Evolutionary conservation across 768 basidiomycete species (phyloP).

Genomic region (Tricholoma furcatifolium): DNA sequence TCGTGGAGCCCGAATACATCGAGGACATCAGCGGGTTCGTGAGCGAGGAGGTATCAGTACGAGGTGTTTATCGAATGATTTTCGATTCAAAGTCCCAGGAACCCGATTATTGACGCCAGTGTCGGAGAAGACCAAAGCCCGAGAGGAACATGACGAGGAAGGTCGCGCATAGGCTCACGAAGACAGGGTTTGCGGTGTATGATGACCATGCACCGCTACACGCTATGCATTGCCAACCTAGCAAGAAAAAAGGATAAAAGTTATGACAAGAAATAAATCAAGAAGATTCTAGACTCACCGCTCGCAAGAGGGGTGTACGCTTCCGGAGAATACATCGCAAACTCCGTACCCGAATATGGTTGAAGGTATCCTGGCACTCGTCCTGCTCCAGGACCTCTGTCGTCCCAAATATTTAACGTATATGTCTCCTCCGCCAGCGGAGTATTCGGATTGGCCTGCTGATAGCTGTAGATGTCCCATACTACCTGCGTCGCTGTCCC

Average conservation of each 20-base stretch:
- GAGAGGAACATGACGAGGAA: constrained; percentile 65
- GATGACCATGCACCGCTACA: constrained; percentile 42
- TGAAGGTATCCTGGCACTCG: constrained; percentile 63
- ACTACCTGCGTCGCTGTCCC: constrained; percentile 70
- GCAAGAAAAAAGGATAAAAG: background rate
- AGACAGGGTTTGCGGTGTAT: constrained; percentile 48
- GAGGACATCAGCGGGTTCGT: background rate
- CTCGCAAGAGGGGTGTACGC: constrained; percentile 64
- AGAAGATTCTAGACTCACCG: constrained; percentile 30
- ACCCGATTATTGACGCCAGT: constrained; percentile 8
- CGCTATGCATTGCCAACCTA: constrained; percentile 57
- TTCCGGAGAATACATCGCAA: constrained; percentile 83
- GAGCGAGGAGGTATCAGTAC: background rate
- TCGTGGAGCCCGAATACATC: background rate
- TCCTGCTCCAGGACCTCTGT: constrained; percentile 65
- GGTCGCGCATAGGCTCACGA: constrained; percentile 52
- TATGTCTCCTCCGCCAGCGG: constrained; percentile 79
- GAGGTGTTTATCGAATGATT: background rate
- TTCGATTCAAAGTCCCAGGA: too few species aligned
- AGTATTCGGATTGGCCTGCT: constrained; percentile 54
- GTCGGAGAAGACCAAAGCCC: constrained; percentile 57
- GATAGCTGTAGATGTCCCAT: constrained; percentile 82
- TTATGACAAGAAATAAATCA: background rate
- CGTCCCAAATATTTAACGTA: constrained; percentile 78
- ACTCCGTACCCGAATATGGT: constrained; percentile 68